Conservation (phyloP, 345 rosid genomes). For the Citrus reticulata region DNA sequence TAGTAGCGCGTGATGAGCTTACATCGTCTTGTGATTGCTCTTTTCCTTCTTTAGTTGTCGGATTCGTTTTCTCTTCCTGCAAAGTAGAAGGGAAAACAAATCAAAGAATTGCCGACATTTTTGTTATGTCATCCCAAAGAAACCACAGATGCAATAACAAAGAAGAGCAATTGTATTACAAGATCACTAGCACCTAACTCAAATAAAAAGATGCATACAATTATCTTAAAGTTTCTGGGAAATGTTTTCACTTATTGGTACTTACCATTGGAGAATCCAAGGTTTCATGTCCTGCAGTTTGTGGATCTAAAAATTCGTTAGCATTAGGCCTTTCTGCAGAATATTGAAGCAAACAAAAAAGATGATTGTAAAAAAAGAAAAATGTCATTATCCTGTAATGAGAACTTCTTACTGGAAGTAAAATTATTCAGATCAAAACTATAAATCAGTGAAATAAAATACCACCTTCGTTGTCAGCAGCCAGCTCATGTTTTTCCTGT, state of each 20-base stretch:
- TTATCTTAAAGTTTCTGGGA: not conserved
- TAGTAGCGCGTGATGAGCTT: not conserved
- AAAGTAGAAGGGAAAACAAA: not conserved
- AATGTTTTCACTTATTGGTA: not conserved
- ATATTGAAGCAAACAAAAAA: not conserved
- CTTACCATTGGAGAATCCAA: slow-evolving; percentile 22
- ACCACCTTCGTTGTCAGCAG: slow-evolving; percentile 30
- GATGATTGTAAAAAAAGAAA: not conserved
- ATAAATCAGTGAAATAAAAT: not conserved
- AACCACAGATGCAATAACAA: not conserved
- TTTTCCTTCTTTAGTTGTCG: slow-evolving; percentile 37
- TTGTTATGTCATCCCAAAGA: not conserved
- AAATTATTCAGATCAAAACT: not conserved
- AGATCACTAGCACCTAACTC: not conserved
- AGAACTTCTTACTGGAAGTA: not conserved
- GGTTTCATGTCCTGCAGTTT: slow-evolving; percentile 19
- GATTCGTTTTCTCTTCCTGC: slow-evolving; percentile 41
- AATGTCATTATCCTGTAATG: not conserved
- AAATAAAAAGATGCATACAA: not conserved
- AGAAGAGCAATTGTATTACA: not conserved
- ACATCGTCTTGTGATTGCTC: slow-evolving; percentile 33
- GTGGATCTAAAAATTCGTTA: slow-evolving; percentile 8
- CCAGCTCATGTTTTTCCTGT: slow-evolving; percentile 10
- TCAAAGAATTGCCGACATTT: not conserved
- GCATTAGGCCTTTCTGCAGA: slow-evolving; percentile 26